A percentile compares a stretch with the other conserved stretches of the same genome.
These are phyloP conservation scores for Lasiosphaeria hispida DNA, from an alignment of 495 filamentous ascomycete species.

Conservation along the genomic window DNA sequence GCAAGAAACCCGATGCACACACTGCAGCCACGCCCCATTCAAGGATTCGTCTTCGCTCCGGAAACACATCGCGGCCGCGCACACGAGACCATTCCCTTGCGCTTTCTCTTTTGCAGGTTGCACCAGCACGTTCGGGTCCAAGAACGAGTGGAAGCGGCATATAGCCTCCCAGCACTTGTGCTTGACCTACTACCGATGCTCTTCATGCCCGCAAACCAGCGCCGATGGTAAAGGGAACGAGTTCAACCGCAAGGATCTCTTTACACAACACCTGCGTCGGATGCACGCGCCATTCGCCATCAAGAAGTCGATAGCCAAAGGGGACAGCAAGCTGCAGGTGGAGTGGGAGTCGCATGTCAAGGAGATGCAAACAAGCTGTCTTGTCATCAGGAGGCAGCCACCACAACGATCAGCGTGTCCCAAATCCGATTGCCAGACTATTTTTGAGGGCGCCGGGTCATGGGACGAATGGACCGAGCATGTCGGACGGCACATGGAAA, in stretches of 20 bases:
- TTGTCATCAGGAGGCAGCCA: slow-evolving; percentile 60
- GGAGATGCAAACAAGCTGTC: slow-evolving; percentile 66
- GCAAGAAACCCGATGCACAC: slow-evolving; percentile 53
- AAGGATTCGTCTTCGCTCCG: slow-evolving; percentile 56
- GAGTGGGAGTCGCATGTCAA: slow-evolving; percentile 58
- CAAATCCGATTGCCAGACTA: slow-evolving; percentile 61
- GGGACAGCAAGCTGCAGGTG: slow-evolving; percentile 49
- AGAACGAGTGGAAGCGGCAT: slow-evolving; percentile 95
- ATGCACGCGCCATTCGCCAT: slow-evolving; percentile 70
- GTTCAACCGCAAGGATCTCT: slow-evolving; percentile 91
- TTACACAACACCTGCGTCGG: slow-evolving; percentile 88
- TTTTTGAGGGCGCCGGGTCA: slow-evolving; percentile 66
- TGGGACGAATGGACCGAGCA: slow-evolving; percentile 94
- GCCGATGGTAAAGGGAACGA: slow-evolving; percentile 57
- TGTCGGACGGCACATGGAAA: slow-evolving; percentile 84
- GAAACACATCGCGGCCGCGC: slow-evolving; percentile 59
- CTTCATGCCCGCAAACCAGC: slow-evolving; percentile 64
- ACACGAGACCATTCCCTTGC: slow-evolving; percentile 76
- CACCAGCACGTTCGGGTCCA: slow-evolving; percentile 77
- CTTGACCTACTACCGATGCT: slow-evolving; percentile 79
- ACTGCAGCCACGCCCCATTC: slow-evolving; percentile 57
- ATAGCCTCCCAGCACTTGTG: slow-evolving; percentile 86
- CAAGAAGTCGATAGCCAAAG: slow-evolving; percentile 48
- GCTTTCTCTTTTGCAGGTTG: slow-evolving; percentile 85
- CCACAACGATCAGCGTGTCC: slow-evolving; percentile 68